phyloP scores from a whole-genome alignment of 1,284 basidiomycete species.

The Cryptococcus neoformans region DNA sequence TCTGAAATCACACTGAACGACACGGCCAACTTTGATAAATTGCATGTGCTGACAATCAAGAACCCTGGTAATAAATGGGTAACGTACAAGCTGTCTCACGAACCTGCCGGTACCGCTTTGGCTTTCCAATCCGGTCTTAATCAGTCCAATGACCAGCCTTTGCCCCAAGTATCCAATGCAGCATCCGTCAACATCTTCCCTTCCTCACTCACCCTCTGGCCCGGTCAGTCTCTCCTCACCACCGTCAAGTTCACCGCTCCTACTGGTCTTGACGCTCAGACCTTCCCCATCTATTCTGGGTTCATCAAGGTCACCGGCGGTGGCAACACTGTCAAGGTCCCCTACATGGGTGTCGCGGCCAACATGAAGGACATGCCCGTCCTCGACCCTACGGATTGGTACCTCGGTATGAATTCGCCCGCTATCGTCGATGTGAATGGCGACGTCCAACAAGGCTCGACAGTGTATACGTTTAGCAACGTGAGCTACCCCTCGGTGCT shows the following conservation, averaged over 20 bases:
- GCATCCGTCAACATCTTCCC: constrained; percentile 33
- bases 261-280: constrained; percentile 24
- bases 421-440: constrained; percentile 18
- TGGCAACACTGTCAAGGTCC: constrained; percentile 21
- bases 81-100: constrained; percentile 30
- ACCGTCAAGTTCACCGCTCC: constrained; percentile 31
- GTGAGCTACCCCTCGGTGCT: constrained; percentile 45
- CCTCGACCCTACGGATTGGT: constrained; percentile 33
- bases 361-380: constrained; percentile 39
- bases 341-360: constrained; percentile 45
- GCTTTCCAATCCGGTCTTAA: constrained; percentile 23
- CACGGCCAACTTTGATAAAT: constrained; percentile 58
- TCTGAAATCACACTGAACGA: constrained; percentile 66
- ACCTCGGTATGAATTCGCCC: constrained; percentile 32
- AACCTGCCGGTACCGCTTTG: constrained; percentile 31
- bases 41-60: constrained; percentile 45
- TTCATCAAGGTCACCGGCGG: constrained; percentile 33
- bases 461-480: constrained; percentile 57
- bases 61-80: constrained; percentile 26
- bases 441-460: constrained; percentile 19
- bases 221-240: constrained; percentile 25
- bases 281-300: constrained; percentile 42
- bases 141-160: constrained; percentile 30
- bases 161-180: constrained; percentile 19
- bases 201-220: constrained; percentile 25